Conservation (phyloP, 2,329 filamentous ascomycete genomes). For the Podosphaera aphanis region DNA sequence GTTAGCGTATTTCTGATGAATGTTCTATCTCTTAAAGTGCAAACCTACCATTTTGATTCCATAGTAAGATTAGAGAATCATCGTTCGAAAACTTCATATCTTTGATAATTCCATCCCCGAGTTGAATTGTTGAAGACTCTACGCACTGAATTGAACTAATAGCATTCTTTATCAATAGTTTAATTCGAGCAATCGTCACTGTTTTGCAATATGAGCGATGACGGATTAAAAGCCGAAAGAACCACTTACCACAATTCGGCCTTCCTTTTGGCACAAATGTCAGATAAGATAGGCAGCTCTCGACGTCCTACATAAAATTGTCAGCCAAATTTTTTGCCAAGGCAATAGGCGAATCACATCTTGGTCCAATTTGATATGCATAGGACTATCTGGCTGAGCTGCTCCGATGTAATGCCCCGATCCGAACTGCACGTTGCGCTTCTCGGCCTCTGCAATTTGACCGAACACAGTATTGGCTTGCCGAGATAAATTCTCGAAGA, state of each 20-base stretch:
- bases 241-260: conserved; percentile 8
- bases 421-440: conserved; percentile 44
- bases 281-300: conserved; percentile 6
- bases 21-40: background rate
- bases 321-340: background rate
- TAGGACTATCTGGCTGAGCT: conserved; percentile 4
- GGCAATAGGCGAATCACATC: conserved; percentile 6
- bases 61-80: conserved; percentile 12
- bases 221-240: background rate
- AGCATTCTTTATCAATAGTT: conserved; percentile 12
- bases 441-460: conserved; percentile 45
- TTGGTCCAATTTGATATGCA: conserved; percentile 12
- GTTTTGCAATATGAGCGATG: background rate
- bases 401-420: conserved; percentile 17
- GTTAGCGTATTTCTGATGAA: background rate
- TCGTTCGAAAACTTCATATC: conserved; percentile 15
- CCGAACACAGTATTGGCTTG: conserved; percentile 40
- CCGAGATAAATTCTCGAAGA: conserved; percentile 32
- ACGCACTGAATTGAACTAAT: conserved; percentile 11
- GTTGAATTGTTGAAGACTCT: conserved; percentile 7
- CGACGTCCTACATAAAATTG: conserved; percentile 5
- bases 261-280: conserved; percentile 10
- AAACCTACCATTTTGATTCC: conserved; percentile 10
- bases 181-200: conserved; percentile 14
- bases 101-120: conserved; percentile 13